Evolutionary conservation across 1,139 yeast genomes (phyloP).

Genomic region (Diutina ranongensis): DNA sequence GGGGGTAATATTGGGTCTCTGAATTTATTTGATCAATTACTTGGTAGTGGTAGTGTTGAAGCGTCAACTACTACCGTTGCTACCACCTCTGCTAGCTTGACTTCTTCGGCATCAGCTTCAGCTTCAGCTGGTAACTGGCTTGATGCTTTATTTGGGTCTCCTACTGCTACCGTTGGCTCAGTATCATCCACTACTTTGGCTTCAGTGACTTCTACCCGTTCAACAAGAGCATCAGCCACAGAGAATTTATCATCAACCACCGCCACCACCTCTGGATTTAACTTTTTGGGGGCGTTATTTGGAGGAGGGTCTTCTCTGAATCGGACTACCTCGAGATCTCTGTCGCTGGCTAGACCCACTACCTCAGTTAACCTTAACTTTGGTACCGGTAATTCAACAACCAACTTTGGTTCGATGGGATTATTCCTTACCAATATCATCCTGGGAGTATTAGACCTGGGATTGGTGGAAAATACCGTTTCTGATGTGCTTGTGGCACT

Average conservation of each 20-base stretch:
- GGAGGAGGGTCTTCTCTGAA: background rate
- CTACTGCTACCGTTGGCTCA: background rate
- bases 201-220: background rate
- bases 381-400: constrained; percentile 3
- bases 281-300: constrained; percentile 3
- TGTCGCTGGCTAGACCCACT: background rate
- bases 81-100: background rate
- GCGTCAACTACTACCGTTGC: background rate
- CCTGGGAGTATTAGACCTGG: constrained; percentile 20
- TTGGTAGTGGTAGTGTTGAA: background rate
- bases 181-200: no score
- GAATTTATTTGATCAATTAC: background rate
- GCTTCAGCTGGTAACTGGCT: background rate
- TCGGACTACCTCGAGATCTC: background rate
- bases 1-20: no score
- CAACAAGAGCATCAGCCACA: background rate
- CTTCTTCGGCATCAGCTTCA: background rate
- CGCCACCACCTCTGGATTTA: background rate
- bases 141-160: constrained; percentile 1
- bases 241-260: background rate
- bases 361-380: background rate
- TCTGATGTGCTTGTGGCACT: constrained; percentile 23
- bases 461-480: constrained; percentile 17
- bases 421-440: constrained; percentile 21
- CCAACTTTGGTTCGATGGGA: constrained; percentile 13